Percentiles rank a stretch among this genome's conserved stretches.
Evolutionary conservation across 208 protist genomes (phyloP).

Genomic region (Acanthamoeba triangularis): DNA sequence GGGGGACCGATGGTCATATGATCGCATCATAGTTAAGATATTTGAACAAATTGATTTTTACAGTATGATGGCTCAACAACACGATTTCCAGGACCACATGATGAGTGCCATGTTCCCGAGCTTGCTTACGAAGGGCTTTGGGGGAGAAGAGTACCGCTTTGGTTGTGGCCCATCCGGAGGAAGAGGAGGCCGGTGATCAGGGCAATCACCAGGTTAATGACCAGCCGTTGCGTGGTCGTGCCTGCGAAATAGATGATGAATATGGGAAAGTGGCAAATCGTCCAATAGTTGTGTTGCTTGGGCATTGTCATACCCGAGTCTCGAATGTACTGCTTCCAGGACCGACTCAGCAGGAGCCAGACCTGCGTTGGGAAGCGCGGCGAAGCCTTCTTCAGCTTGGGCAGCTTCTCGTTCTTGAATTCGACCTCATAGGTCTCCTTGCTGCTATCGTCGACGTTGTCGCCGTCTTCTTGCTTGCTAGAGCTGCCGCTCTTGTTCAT

Average conservation of each 20-base stretch:
- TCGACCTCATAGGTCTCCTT: not conserved
- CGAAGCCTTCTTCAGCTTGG: not conserved
- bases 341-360: not conserved
- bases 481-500: not conserved
- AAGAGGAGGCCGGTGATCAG: not conserved
- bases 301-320: conserved; percentile 26
- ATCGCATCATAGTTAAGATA: not conserved
- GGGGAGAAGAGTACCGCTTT: not conserved
- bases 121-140: too few species aligned
- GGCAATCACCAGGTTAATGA: not conserved
- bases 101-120: too few species aligned
- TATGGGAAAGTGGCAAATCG: too few species aligned
- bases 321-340: conserved; percentile 20
- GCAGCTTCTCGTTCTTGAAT: conserved; percentile 61
- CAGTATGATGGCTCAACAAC: too few species aligned
- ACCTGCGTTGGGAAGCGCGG: not conserved
- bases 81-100: too few species aligned
- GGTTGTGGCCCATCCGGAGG: not conserved
- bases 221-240: not conserved
- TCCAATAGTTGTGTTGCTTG: too few species aligned
- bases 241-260: not conserved
- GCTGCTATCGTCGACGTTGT: not conserved
- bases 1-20: not conserved
- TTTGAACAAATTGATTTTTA: not conserved
- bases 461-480: not conserved